Conservation (phyloP, 768 basidiomycete species). For the Suillus occidentalis region DNA sequence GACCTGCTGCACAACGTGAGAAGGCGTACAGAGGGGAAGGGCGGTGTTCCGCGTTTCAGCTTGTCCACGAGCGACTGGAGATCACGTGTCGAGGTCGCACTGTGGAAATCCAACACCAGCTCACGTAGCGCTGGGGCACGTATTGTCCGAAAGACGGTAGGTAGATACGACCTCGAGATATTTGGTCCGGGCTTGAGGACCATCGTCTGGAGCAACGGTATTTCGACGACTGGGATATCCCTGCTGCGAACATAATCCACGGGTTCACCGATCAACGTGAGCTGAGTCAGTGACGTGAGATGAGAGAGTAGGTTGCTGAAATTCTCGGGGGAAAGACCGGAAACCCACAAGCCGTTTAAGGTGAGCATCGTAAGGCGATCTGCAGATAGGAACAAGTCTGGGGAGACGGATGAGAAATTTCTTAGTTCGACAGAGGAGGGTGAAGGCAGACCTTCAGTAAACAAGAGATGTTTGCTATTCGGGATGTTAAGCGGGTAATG, state of each 20-base stretch:
- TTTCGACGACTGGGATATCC: constrained; percentile 12
- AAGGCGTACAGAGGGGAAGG: constrained; percentile 25
- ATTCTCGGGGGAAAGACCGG: constrained; percentile 20
- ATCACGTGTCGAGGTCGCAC: constrained; percentile 26
- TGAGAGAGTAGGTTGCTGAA: constrained; percentile 26
- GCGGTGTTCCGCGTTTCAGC: constrained; percentile 27
- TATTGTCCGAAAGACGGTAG: constrained; percentile 23
- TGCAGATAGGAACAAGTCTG: not conserved
- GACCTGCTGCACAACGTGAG: constrained; percentile 25
- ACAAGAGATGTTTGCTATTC: constrained; percentile 1
- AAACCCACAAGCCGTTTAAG: constrained; percentile 22
- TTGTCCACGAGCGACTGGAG: constrained; percentile 28
- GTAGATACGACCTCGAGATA: constrained; percentile 29
- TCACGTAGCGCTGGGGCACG: constrained; percentile 26
- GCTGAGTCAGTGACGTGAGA: constrained; percentile 22
- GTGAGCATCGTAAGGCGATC: constrained; percentile 24
- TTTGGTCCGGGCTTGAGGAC: constrained; percentile 26
- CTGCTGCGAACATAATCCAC: constrained; percentile 26
- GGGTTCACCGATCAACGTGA: constrained; percentile 26
- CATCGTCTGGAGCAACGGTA: constrained; percentile 22
- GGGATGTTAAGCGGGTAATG: constrained; percentile 20
- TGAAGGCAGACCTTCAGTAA: constrained; percentile 4
- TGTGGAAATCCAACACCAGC: constrained; percentile 26
- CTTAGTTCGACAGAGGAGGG: not conserved
- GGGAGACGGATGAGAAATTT: not conserved